Evolutionary conservation across 371 early-diverging fungal species (phyloP).

Genomic region (Sanchytrium tribonematis): DNA sequence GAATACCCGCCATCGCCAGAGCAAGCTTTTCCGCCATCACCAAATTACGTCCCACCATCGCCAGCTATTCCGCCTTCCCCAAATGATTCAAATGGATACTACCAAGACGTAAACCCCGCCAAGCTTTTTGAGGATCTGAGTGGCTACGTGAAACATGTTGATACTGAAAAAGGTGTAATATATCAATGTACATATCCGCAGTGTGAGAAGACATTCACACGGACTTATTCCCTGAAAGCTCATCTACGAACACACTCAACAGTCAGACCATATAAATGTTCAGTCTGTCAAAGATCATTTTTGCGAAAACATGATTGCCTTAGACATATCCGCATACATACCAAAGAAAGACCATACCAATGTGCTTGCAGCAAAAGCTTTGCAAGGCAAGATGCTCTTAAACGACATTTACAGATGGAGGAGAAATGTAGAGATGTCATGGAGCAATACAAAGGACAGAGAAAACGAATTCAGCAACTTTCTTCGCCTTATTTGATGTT

Average conservation of each 20-base stretch:
- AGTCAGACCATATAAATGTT: background rate
- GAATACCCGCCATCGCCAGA: background rate
- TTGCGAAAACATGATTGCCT: background rate
- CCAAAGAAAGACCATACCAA: constrained; percentile 1
- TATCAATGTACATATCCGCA: background rate
- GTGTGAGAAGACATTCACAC: background rate
- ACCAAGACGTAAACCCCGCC: background rate
- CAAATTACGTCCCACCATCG: background rate
- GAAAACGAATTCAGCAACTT: background rate
- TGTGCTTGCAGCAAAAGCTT: background rate
- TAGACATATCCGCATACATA: background rate
- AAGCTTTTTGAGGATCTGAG: background rate
- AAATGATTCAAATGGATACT: background rate
- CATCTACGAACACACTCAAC: background rate
- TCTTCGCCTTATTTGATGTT: background rate
- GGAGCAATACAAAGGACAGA: background rate
- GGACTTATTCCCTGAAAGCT: background rate
- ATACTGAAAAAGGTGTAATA: background rate
- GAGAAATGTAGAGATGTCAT: background rate
- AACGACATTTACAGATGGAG: background rate
- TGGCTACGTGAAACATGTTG: background rate
- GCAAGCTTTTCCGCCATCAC: background rate
- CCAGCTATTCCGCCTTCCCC: background rate
- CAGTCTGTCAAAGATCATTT: background rate
- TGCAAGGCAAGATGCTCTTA: background rate